Conservation (phyloP, 2,329 filamentous ascomycete genomes). For the Phialophora macrospora region DNA sequence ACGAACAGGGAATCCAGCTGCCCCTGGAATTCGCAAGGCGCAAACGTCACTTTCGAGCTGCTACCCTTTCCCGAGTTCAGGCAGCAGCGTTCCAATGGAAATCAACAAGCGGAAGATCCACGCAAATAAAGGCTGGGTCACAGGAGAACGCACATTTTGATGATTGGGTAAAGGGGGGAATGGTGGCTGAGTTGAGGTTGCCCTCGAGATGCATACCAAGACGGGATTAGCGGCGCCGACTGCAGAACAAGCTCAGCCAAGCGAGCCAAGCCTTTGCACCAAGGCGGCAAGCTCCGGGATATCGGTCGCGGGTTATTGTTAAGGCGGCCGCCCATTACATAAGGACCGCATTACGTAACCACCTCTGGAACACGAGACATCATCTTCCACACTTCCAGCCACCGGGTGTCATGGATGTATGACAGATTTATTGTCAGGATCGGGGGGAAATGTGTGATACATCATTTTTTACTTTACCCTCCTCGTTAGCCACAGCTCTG, state of each 20-base stretch:
- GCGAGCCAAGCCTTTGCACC: not conserved
- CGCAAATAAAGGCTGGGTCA: not conserved
- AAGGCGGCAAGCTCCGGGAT: not conserved
- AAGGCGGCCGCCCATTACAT: constrained; percentile 3
- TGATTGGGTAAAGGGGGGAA: not conserved
- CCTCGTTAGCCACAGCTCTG: not conserved
- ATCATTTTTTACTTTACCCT: not conserved
- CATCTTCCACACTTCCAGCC: not conserved
- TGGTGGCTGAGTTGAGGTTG: not conserved
- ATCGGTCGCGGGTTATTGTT: not conserved
- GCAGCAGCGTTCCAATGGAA: constrained; percentile 10
- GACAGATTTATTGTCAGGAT: not conserved
- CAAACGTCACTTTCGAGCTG: not conserved
- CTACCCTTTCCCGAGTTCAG: not conserved
- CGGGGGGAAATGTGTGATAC: not conserved
- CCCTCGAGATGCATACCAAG: constrained; percentile 8
- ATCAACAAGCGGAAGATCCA: not conserved
- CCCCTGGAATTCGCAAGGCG: not conserved
- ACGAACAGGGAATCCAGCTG: constrained; percentile 2
- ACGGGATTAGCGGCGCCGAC: not conserved
- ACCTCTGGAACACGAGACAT: not conserved
- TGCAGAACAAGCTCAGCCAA: constrained; percentile 6
- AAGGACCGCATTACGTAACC: not conserved
- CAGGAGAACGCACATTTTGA: not conserved
- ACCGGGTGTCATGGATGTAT: not conserved